Evolutionary conservation across 2,329 filamentous ascomycete species (phyloP).

Genomic region (Westerdykella ornata): DNA sequence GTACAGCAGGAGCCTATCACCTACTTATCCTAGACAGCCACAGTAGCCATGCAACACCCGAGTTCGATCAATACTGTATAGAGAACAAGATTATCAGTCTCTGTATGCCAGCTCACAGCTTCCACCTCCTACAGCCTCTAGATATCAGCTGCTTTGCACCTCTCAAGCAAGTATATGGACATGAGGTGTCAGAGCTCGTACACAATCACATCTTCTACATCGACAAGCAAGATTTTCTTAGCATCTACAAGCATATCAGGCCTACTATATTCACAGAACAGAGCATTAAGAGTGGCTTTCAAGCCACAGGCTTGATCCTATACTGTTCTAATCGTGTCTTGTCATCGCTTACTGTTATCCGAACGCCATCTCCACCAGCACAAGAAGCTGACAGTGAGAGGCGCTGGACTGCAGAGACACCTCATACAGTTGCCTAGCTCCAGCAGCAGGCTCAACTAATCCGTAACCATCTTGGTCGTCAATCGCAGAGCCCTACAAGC

Average conservation of each 20-base stretch:
- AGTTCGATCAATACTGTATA: slow-evolving; percentile 10
- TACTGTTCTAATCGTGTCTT: slow-evolving; percentile 11
- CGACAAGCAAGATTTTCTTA: slow-evolving; percentile 6
- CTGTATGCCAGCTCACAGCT: slow-evolving; percentile 7
- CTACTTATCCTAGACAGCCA: slow-evolving; percentile 12
- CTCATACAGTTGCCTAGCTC: slow-evolving; percentile 13
- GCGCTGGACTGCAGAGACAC: slow-evolving; percentile 13
- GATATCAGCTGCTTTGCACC: slow-evolving; percentile 8
- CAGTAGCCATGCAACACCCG: slow-evolving; percentile 7
- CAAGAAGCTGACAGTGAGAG: slow-evolving; percentile 1
- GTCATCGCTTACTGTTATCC: slow-evolving; percentile 9
- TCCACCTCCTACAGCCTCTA: slow-evolving; percentile 6
- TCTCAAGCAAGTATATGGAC: slow-evolving; percentile 9
- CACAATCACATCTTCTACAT: slow-evolving; percentile 5
- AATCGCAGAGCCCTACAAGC: slow-evolving; percentile 14
- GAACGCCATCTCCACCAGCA: slow-evolving; percentile 12
- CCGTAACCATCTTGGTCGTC: slow-evolving; percentile 7
- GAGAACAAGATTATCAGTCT: slow-evolving; percentile 10
- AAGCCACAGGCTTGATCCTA: slow-evolving; percentile 11
- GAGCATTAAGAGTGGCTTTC: slow-evolving; percentile 12
- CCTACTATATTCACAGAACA: slow-evolving; percentile 5
- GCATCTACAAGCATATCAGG: slow-evolving; percentile 3
- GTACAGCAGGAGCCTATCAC: slow-evolving; percentile 5
- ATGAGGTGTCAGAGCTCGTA: slow-evolving; percentile 3
- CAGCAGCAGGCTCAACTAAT: slow-evolving; percentile 15